Evolutionary conservation across 768 basidiomycete species (phyloP).

Genomic region (Hypholoma sublateritium): DNA sequence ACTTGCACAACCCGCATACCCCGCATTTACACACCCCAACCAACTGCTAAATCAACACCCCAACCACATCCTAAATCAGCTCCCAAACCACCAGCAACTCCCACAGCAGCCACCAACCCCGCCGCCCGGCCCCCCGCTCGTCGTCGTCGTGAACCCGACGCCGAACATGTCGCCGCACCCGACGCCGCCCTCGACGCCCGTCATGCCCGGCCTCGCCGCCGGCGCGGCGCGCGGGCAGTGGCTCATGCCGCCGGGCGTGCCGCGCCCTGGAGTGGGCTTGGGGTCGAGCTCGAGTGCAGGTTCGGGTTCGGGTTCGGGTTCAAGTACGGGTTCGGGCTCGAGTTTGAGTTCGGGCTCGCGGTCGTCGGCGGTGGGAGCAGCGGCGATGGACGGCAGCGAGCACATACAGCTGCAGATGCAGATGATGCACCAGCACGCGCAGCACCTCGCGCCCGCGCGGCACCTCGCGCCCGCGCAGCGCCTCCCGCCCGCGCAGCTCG

Average conservation of each 20-base stretch:
- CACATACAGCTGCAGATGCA: too few species aligned
- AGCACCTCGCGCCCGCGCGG: too few species aligned
- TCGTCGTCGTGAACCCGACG: conserved; percentile 75
- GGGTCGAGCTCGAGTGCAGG: too few species aligned
- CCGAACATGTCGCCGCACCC: conserved; percentile 78
- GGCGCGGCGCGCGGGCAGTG: conserved; percentile 10
- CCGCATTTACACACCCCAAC: neutral
- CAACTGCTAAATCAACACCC: too few species aligned
- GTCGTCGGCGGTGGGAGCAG: too few species aligned
- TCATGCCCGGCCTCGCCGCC: conserved; percentile 27
- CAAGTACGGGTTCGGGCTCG: too few species aligned
- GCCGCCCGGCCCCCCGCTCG: conserved; percentile 36
- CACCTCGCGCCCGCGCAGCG: too few species aligned
- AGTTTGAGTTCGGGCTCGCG: too few species aligned
- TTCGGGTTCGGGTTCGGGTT: too few species aligned
- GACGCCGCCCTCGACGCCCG: conserved; percentile 74
- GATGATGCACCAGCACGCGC: neutral
- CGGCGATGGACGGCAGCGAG: neutral
- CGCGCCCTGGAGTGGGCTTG: neutral
- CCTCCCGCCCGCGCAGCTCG: too few species aligned
- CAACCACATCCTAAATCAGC: too few species aligned
- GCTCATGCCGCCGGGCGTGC: conserved; percentile 14
- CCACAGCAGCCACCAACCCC: neutral
- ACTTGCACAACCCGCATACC: conserved; percentile 2
- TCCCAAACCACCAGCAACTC: too few species aligned